These are phyloP conservation scores for Torulaspora gathmanii DNA, from an alignment of 805 yeast species.

Conservation along the genomic window DNA sequence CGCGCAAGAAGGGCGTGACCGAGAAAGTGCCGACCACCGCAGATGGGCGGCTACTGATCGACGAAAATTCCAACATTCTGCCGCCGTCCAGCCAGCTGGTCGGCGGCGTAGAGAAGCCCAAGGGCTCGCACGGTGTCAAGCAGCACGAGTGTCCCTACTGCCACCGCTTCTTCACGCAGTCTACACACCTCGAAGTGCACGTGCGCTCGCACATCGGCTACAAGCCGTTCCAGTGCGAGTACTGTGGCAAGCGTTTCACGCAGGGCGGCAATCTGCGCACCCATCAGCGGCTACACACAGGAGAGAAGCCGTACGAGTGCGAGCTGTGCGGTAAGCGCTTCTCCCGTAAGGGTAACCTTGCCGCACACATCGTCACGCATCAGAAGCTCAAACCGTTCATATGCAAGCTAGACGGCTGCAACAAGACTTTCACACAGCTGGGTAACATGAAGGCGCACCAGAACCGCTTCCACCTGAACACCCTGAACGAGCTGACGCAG, in stretches of 20 bases:
- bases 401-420: conserved; percentile 77
- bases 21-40: conserved; percentile 57
- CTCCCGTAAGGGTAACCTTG: conserved; percentile 86
- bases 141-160: conserved; percentile 73
- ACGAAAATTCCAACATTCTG: conserved; percentile 45
- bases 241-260: conserved; percentile 76
- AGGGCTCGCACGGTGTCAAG: conserved; percentile 38
- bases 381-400: conserved; percentile 70
- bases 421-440: conserved; percentile 80
- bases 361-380: conserved; percentile 83
- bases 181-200: conserved; percentile 90
- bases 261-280: conserved; percentile 89
- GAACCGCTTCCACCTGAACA: conserved; percentile 75
- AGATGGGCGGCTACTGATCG: conserved; percentile 61
- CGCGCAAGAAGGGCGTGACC: conserved; percentile 72
- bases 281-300: conserved; percentile 81
- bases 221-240: conserved; percentile 76
- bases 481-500: conserved; percentile 62
- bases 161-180: conserved; percentile 73
- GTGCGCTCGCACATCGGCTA: conserved; percentile 81
- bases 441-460: conserved; percentile 95
- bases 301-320: conserved; percentile 86
- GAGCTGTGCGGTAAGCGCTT: conserved; percentile 69
- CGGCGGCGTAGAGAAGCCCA: conserved; percentile 74
- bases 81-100: conserved; percentile 63